Evolutionary conservation across 106 monocot genomes (phyloP), one percentile per base, ranked within the genome.

Genomic region (Ottelia alismoides): DNA sequence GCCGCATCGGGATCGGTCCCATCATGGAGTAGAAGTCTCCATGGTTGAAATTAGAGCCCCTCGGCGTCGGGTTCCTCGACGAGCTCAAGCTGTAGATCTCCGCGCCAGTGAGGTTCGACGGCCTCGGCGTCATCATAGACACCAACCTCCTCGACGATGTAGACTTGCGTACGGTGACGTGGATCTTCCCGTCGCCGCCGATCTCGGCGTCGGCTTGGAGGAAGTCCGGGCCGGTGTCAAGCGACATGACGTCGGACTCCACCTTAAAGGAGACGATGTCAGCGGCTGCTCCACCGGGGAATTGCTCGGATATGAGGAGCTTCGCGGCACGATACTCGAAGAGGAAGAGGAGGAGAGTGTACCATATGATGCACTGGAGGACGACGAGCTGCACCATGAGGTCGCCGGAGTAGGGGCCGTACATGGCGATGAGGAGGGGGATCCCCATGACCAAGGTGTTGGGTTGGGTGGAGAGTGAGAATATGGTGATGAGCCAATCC

Each of bases 371-470:
- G 56, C 62, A 74, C 57, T 73, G 73, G 55, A 73, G 66, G 45
- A 73, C 73, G 24, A 73, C 73, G 14, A 66, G 27, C 60, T 73
- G 74, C n/a, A 68, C 74, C 62, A 74, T 74, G 30, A 74, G 62
- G 29, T 22, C 27, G 20, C 67, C 61, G 30, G 74, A 61, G 62
- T 20, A 56, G 52, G 48, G 20, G n/a, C 74, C 74, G 62, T 74
- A 74, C 74, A 74, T 74, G 51, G 62, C 74, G 61, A 45, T 56
- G 62, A 74, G 67, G 48, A 74, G 56, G 9, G 74, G 74, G 45
- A 74, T 68, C 23, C 74, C 74, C 67, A 74, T 74, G 51, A 74
- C 66, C 2, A 74, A 67, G 19, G 74, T 74, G 62, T 74, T 74
- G 50, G 74, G 67, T 20, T 67, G 67, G 40, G 74, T 68, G 62